phyloP scores from a whole-genome alignment of 2,329 filamentous ascomycete genomes.

The Rutstroemia sp. region DNA sequence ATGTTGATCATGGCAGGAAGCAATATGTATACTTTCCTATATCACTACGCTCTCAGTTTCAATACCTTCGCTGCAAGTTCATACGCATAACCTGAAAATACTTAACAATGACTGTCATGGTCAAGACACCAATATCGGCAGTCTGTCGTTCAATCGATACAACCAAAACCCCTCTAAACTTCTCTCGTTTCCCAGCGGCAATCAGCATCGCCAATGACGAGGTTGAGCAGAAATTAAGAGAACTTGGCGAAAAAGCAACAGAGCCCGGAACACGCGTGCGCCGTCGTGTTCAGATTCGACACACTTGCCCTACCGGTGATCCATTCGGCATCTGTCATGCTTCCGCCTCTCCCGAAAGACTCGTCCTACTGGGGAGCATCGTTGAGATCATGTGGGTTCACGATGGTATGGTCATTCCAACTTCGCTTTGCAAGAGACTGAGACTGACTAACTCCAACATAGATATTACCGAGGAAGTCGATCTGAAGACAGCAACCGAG shows the following conservation, averaged over 20 bases:
- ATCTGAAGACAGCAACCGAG: neutral
- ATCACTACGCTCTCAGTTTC: no score
- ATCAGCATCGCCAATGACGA: neutral
- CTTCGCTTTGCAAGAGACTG: no score
- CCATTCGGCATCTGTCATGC: neutral
- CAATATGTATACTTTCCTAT: no score
- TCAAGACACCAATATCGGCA: neutral
- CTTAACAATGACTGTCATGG: neutral
- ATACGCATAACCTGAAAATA: no score
- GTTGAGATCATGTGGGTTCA: neutral
- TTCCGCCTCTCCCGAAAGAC: neutral
- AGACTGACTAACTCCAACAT: no score
- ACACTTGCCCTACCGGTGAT: neutral
- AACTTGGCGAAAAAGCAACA: neutral
- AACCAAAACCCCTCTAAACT: neutral
- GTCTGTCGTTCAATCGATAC: neutral
- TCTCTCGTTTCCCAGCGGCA: neutral
- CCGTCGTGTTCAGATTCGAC: neutral
- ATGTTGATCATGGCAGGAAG: no score
- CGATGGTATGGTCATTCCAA: neutral
- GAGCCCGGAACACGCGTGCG: neutral
- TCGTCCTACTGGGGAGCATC: neutral
- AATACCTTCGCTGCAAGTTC: no score
- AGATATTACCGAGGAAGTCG: neutral
- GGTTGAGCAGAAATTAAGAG: neutral